Evolutionary conservation across 2,329 filamentous ascomycete genomes (phyloP), one percentile per base, ranked within the genome.

Genomic region (Scedosporium aurantiacum): DNA sequence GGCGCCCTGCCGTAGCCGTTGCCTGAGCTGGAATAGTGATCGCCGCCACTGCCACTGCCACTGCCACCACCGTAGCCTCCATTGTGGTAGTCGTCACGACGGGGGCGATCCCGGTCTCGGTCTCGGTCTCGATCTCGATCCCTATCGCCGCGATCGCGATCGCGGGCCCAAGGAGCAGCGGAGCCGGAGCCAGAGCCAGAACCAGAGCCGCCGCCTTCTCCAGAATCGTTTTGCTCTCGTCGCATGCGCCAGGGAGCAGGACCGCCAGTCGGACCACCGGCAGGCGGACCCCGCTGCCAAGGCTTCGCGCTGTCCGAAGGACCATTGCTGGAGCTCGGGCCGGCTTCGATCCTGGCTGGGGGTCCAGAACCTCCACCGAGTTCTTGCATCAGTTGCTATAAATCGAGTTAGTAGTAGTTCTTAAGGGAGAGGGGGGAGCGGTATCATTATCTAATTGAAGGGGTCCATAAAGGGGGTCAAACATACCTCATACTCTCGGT

Each of bases 301-400:
- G 92, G 92, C 74, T 90, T 93, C 67, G 83, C 79, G 67, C 88
- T 85, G 28, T 64, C 63, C 45, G 57, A 45, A 23, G 50, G 57
- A 65, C 78, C 78, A 62, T 75, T 77, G 45, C 87, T 84, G 41
- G 79, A 79, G 61, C 84, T 84, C 62, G 90, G 89, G 12, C 89
- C 90, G 65, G 88, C 90, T 76, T 96, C 94, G 70, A 99, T 96
- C 65, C 89, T 90, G 66, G 87, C 87, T 67, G 87, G 88, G 43
- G 88, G 47, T 5, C 47, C 82, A 60, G 78, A 81, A 62, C 78
- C 88, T 65, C 91, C 90, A 64, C 88, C 91, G 67, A 97, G 84
- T 80, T 97, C 94, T 83, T 95, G 89, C 91, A 99, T 96, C 71
- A 99, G 90, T 86, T 93, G 88, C 89, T 91, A 67, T 8, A 61